These are phyloP conservation scores for Hondaea fermentalgiana DNA, from an alignment of 108 stramenopile genomes.

Conservation along the genomic window DNA sequence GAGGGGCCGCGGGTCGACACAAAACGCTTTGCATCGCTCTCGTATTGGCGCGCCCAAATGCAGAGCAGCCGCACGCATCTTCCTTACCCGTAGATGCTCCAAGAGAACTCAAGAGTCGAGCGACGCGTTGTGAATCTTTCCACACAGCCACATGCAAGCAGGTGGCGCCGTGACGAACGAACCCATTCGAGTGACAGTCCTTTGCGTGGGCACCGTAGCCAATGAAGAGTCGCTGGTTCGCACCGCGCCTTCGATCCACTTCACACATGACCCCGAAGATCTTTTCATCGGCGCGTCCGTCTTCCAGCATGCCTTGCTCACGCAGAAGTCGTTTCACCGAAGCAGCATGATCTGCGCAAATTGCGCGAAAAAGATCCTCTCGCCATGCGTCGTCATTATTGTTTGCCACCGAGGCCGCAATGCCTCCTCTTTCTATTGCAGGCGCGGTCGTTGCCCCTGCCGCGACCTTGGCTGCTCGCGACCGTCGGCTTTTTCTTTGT, in stretches of 20 bases:
- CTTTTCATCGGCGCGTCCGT: background rate
- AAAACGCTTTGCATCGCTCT: background rate
- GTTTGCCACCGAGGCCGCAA: no score
- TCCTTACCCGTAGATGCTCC: background rate
- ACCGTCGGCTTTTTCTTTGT: no score
- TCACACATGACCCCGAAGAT: background rate
- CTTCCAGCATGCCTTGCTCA: background rate
- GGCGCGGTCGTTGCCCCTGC: no score
- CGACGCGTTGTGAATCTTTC: background rate
- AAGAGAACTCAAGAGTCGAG: background rate
- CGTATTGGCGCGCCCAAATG: background rate
- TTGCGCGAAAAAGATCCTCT: background rate
- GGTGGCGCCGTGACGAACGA: background rate
- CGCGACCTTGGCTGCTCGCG: no score
- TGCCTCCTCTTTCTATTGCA: no score
- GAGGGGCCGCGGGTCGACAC: background rate
- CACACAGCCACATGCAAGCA: constrained; percentile 1
- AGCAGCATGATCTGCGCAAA: background rate
- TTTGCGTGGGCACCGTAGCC: background rate
- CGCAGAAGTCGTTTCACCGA: background rate
- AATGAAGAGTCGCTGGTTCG: background rate
- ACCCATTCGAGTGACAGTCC: background rate
- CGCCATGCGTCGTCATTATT: background rate
- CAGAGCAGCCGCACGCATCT: background rate
- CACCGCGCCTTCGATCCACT: background rate